phyloP scores from a whole-genome alignment of 306 rosid genomes.

The Ceratonia siliqua region DNA sequence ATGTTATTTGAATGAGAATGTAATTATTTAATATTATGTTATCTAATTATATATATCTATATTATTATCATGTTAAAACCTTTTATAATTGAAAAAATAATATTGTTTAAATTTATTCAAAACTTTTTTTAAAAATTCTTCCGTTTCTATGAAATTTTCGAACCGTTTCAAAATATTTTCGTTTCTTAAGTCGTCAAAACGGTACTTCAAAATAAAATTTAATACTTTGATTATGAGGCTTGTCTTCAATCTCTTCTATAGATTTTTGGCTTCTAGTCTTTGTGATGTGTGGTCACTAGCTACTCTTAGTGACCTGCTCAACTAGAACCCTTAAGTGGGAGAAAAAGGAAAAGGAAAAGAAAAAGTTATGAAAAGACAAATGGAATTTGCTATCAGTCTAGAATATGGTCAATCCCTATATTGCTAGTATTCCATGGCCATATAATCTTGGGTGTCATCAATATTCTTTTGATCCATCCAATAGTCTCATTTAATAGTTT shows the following conservation, averaged over 20 bases:
- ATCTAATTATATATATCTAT: too few relatives aligned
- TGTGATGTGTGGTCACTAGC: constrained; percentile 26
- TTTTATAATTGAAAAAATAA: too few relatives aligned
- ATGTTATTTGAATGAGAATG: too few relatives aligned
- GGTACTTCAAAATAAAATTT: too few relatives aligned
- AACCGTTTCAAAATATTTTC: too few relatives aligned
- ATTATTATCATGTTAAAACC: too few relatives aligned
- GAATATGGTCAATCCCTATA: background rate
- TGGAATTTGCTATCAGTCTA: background rate
- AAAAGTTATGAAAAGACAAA: background rate
- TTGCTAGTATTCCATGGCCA: background rate
- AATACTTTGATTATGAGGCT: constrained; percentile 33
- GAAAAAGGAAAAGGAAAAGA: background rate
- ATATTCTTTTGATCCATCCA: background rate
- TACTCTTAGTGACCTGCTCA: constrained; percentile 27
- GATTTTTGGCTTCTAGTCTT: constrained; percentile 6
- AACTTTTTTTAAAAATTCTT: too few relatives aligned
- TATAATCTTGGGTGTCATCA: background rate
- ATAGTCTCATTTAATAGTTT: too few relatives aligned
- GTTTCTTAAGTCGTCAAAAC: too few relatives aligned
- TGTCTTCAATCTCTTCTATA: background rate
- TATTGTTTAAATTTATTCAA: too few relatives aligned
- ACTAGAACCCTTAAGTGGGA: constrained; percentile 20
- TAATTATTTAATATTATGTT: too few relatives aligned
- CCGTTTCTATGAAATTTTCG: too few relatives aligned